These are phyloP conservation scores for Ogataea glucozyma DNA, from an alignment of 805 yeast genomes.

Conservation along the genomic window DNA sequence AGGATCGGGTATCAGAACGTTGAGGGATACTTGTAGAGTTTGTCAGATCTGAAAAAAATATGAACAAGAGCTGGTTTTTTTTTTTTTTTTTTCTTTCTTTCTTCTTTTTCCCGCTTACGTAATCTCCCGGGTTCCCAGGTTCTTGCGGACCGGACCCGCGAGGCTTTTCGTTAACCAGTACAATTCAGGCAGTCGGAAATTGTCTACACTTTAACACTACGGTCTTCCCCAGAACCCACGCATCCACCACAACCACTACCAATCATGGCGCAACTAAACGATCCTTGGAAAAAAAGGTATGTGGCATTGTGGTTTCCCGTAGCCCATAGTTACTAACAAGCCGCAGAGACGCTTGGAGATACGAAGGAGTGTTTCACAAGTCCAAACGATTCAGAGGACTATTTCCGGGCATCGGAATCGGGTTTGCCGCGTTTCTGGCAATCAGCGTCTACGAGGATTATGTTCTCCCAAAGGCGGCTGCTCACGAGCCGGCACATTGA, in stretches of 20 bases:
- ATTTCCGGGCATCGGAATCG: slow-evolving; percentile 81
- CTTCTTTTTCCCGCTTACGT: background rate
- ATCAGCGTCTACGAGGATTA: slow-evolving; percentile 64
- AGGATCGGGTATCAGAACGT: too few species aligned
- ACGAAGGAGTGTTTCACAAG: slow-evolving; percentile 77
- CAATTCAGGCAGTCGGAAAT: slow-evolving; percentile 2
- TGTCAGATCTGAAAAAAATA: too few species aligned
- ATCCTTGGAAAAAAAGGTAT: slow-evolving; percentile 50
- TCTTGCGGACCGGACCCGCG: too few species aligned
- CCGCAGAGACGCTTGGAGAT: slow-evolving; percentile 86
- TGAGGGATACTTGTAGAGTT: too few species aligned
- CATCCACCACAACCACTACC: slow-evolving; percentile 1
- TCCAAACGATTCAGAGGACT: slow-evolving; percentile 66
- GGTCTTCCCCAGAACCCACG: background rate
- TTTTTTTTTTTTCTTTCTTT: background rate
- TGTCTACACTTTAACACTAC: background rate
- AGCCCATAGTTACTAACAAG: background rate
- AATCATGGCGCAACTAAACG: slow-evolving; percentile 32
- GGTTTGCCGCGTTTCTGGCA: slow-evolving; percentile 70
- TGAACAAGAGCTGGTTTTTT: background rate
- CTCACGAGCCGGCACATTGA: slow-evolving; percentile 8
- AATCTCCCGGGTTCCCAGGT: too few species aligned
- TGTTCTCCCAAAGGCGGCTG: slow-evolving; percentile 26
- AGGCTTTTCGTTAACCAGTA: slow-evolving; percentile 2
- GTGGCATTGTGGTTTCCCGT: too few species aligned